Evolutionary conservation across 1,284 basidiomycete species (phyloP), one percentile per base, ranked within the genome.

Genomic region (Moniliophthora roreri): DNA sequence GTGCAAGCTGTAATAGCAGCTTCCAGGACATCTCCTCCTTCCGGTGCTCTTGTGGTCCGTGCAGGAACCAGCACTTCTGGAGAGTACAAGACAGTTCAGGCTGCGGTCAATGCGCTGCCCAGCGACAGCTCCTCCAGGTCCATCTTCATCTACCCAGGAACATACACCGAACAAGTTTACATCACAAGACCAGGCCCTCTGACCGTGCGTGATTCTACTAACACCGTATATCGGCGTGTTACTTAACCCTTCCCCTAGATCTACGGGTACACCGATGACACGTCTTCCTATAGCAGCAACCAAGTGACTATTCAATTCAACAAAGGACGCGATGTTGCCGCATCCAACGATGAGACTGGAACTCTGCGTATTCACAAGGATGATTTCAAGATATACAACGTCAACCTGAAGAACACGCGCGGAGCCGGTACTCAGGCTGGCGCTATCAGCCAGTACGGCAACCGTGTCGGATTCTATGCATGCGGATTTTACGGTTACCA

Each of bases 401-500:
- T 82, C 42, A 76, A 83, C 57, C 74, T 83, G 39, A 74, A 72
- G 51, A 83, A 84, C 61, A 78, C 74, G 0, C 78, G 73, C 54
- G 81, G 80, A 1, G 58, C 66, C n/a, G 78, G 76, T 16, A 67
- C 69, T 2, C 80, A 82, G 57, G 81, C 81, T 1, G 77, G 81
- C 50, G 80, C 80, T 1, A 62, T 82, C 48, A 80, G 79, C 61
- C 73, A 80, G 51, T 79, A 81, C 55, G 79, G 75, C 4, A 76
- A 66, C 47, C 69, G 72, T 10, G 76, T 77, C 7, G 80, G 80
- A 2, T 65, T 77, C 10, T 82, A 84, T 56, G 79, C 74, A 0
- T 78, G 78, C 55, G 74, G 73, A 28, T 75, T 82, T 54, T 74
- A 73, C 48, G 80, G 79, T 4, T 81, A 76, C 59, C 81, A 84